A percentile compares a stretch with the other conserved stretches of the same genome.
phyloP scores from a whole-genome alignment of 2,329 filamentous ascomycete genomes.

The Dactylonectria macrodidyma region DNA sequence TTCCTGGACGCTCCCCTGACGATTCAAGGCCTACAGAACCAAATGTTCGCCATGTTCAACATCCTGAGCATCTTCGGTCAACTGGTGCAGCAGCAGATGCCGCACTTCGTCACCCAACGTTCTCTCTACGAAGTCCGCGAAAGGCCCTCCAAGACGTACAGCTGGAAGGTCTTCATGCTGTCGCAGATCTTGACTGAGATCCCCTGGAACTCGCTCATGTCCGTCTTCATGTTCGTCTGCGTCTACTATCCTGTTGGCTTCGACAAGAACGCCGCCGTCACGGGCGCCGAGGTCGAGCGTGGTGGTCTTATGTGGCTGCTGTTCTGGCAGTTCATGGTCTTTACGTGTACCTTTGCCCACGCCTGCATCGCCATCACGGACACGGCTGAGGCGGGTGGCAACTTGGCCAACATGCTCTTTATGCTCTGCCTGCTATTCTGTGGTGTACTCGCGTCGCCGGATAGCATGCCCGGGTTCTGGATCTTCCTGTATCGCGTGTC shows the following conservation, averaged over 20 bases:
- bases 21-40: slow-evolving; percentile 87
- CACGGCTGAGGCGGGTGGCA: slow-evolving; percentile 76
- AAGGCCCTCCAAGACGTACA: slow-evolving; percentile 86
- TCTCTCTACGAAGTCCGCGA: slow-evolving; percentile 89
- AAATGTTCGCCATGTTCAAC: slow-evolving; percentile 90
- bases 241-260: slow-evolving; percentile 92
- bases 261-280: slow-evolving; percentile 72
- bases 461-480: slow-evolving; percentile 77
- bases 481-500: slow-evolving; percentile 80
- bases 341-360: slow-evolving; percentile 77
- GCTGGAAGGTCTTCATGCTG: slow-evolving; percentile 88
- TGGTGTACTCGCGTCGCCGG: slow-evolving; percentile 72
- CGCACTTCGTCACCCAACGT: slow-evolving; percentile 86
- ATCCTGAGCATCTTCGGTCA: slow-evolving; percentile 86
- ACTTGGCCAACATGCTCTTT: slow-evolving; percentile 77
- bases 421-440: slow-evolving; percentile 77
- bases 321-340: slow-evolving; percentile 76
- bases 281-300: slow-evolving; percentile 59
- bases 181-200: slow-evolving; percentile 87
- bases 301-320: slow-evolving; percentile 79
- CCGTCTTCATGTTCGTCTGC: slow-evolving; percentile 80
- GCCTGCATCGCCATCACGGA: slow-evolving; percentile 76
- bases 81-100: slow-evolving; percentile 84
- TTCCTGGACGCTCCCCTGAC: slow-evolving; percentile 81
- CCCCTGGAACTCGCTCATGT: slow-evolving; percentile 85